Evolutionary conservation across 2,329 filamentous ascomycete genomes (phyloP).

Genomic region (Talaromyces sp.): DNA sequence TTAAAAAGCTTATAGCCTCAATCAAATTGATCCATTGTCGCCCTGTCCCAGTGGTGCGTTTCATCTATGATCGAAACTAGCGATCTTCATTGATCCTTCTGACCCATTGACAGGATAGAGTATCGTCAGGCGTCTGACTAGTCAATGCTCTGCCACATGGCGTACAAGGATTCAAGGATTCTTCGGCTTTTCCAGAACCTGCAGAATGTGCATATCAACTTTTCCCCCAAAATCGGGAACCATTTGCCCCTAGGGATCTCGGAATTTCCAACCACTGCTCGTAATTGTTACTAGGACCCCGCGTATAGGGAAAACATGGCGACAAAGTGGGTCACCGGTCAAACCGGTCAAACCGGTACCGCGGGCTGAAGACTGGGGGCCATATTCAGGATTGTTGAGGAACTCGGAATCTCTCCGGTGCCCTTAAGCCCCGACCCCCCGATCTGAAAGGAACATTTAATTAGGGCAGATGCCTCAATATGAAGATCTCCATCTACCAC

Average conservation of each 20-base stretch:
- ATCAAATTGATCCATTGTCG: neutral
- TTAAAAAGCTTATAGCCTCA: slow-evolving; percentile 4
- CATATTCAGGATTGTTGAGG: neutral
- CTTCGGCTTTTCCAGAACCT: neutral
- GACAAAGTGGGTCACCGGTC: neutral
- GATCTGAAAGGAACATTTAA: neutral
- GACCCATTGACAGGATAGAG: neutral
- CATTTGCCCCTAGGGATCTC: neutral
- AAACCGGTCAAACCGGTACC: neutral
- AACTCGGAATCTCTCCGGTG: neutral
- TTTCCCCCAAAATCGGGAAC: neutral
- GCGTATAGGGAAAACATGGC: neutral
- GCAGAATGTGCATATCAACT: neutral
- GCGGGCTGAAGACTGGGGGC: slow-evolving; percentile 1
- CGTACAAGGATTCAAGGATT: neutral
- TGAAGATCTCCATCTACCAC: neutral
- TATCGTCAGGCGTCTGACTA: neutral
- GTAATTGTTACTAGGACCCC: neutral
- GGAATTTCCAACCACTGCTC: neutral
- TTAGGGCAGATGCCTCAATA: neutral
- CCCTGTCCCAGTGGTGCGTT: neutral
- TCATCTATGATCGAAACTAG: neutral
- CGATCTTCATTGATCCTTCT: neutral
- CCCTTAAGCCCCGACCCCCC: neutral
- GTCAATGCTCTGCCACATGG: neutral